A percentile compares a stretch with the other conserved stretches of the same genome.
These are phyloP conservation scores for Tuber aestivum DNA, from an alignment of 495 filamentous ascomycete genomes.

Conservation along the genomic window DNA sequence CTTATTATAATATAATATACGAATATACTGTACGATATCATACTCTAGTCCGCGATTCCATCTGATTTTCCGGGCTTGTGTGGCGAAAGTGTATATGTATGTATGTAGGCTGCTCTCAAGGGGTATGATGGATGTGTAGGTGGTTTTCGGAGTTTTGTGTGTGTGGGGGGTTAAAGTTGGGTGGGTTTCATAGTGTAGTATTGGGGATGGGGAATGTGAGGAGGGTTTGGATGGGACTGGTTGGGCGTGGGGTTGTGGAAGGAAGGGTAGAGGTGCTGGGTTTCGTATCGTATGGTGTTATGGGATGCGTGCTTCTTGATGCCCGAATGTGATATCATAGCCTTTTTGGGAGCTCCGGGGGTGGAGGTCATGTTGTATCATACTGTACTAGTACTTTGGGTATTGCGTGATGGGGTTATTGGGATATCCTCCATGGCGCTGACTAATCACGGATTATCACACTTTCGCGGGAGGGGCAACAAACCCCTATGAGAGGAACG, in stretches of 20 bases:
- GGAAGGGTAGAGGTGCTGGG: background rate
- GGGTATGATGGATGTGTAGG: too few relatives aligned
- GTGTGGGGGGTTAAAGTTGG: too few relatives aligned
- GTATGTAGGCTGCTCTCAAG: too few relatives aligned
- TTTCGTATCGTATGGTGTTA: background rate
- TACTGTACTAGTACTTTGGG: background rate
- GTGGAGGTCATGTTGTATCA: too few relatives aligned
- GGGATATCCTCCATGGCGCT: background rate
- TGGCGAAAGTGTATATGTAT: too few relatives aligned
- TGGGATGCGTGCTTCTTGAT: background rate
- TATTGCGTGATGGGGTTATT: background rate
- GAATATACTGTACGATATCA: too few relatives aligned
- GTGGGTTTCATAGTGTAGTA: too few relatives aligned
- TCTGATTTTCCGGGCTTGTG: too few relatives aligned
- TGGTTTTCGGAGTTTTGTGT: too few relatives aligned
- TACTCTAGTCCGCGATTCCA: too few relatives aligned
- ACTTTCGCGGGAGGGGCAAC: background rate
- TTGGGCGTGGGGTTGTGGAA: background rate
- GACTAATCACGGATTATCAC: conserved; percentile 1
- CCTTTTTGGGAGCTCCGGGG: background rate
- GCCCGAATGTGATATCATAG: background rate
- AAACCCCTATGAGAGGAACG: background rate
- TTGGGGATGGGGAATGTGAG: background rate
- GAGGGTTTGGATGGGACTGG: background rate
- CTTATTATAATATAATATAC: too few relatives aligned